These are phyloP conservation scores for Nemania sp. DNA, from an alignment of 2,329 filamentous ascomycete genomes.

Conservation along the genomic window DNA sequence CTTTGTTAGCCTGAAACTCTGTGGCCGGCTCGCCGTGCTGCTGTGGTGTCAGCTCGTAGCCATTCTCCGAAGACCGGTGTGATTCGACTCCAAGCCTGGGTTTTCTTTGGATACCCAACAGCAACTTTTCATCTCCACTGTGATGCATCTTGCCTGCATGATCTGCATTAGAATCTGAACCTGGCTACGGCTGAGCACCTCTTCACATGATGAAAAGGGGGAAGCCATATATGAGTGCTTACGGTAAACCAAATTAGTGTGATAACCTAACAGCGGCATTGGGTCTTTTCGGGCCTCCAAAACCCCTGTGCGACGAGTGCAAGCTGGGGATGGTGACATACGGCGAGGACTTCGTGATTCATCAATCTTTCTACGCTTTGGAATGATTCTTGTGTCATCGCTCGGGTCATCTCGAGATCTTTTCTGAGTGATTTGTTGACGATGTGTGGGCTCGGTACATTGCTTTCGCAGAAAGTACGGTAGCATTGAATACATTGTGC, in stretches of 20 bases:
- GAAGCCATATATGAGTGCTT: too few relatives aligned
- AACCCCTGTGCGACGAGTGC: not conserved
- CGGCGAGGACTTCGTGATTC: too few relatives aligned
- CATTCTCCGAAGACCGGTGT: not conserved
- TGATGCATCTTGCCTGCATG: not conserved
- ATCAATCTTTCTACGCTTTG: too few relatives aligned
- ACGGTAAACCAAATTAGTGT: too few relatives aligned
- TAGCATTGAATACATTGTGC: not conserved
- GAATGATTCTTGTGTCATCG: too few relatives aligned
- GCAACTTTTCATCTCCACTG: not conserved
- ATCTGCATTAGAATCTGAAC: not conserved
- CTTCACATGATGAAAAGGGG: too few relatives aligned
- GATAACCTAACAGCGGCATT: too few relatives aligned
- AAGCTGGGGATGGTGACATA: not conserved
- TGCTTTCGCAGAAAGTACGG: not conserved
- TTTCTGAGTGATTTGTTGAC: not conserved
- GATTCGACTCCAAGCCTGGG: not conserved
- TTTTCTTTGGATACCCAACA: too few relatives aligned
- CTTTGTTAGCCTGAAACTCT: constrained; percentile 10
- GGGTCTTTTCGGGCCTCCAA: not conserved
- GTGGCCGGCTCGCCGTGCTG: not conserved
- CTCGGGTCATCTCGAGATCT: not conserved
- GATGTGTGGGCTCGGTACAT: not conserved
- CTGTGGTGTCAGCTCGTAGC: not conserved
- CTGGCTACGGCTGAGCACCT: not conserved